phyloP scores from a whole-genome alignment of 139 green algal species.

The Trebouxia sp. region DNA sequence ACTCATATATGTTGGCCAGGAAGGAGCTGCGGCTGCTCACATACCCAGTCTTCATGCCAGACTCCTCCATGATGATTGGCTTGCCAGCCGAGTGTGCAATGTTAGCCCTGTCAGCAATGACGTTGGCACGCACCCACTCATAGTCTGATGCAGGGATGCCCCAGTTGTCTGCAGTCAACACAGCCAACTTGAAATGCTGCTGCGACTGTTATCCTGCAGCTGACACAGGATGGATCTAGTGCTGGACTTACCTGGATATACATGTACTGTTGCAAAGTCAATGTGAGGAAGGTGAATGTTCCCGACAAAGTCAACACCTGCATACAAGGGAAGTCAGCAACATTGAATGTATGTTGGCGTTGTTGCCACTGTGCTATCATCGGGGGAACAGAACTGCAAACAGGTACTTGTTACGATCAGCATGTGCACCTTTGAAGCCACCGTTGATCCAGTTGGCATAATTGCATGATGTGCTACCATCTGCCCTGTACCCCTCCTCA shows the following conservation, averaged over 20 bases:
- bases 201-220: constrained; percentile 15
- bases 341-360: too few species aligned
- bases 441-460: constrained; percentile 5
- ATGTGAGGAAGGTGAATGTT: constrained; percentile 41
- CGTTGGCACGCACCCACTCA: constrained; percentile 8
- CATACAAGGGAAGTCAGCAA: not conserved
- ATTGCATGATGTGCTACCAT: not conserved
- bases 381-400: too few species aligned
- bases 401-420: too few species aligned
- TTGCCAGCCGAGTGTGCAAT: constrained; percentile 40
- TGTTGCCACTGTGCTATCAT: too few species aligned
- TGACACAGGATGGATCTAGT: constrained; percentile 26
- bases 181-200: too few species aligned
- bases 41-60: constrained; percentile 37
- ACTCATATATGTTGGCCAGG: not conserved
- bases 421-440: constrained; percentile 15
- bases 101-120: constrained; percentile 35
- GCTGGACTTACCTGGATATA: constrained; percentile 41
- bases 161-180: constrained; percentile 29
- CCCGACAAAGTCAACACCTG: constrained; percentile 42
- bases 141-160: not conserved
- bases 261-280: constrained; percentile 47
- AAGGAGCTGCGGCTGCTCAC: constrained; percentile 4
- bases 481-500: constrained; percentile 24
- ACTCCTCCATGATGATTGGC: constrained; percentile 56